These are phyloP conservation scores for Clavispora carvajalis DNA, from an alignment of 805 yeast genomes.

Conservation along the genomic window DNA sequence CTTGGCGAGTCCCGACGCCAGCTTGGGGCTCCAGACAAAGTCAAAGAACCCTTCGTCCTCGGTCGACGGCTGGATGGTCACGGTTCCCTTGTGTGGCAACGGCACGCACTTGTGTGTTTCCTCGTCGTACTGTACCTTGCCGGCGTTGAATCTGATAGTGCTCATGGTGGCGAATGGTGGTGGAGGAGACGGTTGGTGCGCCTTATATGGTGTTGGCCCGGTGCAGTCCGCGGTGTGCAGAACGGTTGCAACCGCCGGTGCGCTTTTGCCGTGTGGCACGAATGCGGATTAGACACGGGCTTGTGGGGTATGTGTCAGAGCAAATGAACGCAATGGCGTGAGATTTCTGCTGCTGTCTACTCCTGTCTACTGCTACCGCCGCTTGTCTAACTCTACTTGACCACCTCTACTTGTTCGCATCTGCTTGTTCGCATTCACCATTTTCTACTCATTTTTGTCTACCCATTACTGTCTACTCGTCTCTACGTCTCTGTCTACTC, in stretches of 20 bases:
- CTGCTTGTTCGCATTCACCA: no score
- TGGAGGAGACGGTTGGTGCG: background rate
- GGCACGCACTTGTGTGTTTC: slow-evolving; percentile 63
- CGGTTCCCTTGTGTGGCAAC: slow-evolving; percentile 61
- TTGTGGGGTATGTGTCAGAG: no score
- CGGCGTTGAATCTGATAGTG: slow-evolving; percentile 66
- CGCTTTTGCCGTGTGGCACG: no score
- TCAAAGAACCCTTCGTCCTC: slow-evolving; percentile 72
- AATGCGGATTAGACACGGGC: background rate
- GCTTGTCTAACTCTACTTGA: no score
- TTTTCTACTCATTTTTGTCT: no score
- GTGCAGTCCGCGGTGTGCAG: background rate
- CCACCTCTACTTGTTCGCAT: no score
- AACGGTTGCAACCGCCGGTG: background rate
- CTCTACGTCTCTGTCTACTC: no score
- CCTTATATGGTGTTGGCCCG: background rate
- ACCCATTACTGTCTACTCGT: no score
- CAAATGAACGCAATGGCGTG: no score
- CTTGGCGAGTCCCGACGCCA: slow-evolving; percentile 40
- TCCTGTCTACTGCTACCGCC: no score
- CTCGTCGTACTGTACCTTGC: slow-evolving; percentile 62
- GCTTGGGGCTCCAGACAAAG: slow-evolving; percentile 70
- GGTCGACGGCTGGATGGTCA: slow-evolving; percentile 53
- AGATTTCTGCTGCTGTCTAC: no score
- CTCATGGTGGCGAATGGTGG: slow-evolving; percentile 7